A percentile compares a stretch with the other conserved stretches of the same genome.
phyloP scores from a whole-genome alignment of 495 filamentous ascomycete genomes.

The Aspergillus panamensis region DNA sequence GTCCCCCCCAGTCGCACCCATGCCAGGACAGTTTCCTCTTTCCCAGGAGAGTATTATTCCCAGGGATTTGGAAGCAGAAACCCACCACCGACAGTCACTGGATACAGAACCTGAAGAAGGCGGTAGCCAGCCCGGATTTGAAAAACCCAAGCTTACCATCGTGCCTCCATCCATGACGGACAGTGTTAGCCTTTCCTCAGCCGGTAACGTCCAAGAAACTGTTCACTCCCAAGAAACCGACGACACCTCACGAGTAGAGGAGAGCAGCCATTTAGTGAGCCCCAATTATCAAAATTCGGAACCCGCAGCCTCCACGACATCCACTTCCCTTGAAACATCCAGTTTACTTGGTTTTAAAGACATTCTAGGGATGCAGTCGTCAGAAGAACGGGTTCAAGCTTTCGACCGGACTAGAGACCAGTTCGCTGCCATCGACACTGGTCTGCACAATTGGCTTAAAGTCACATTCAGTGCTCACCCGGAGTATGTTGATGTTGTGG shows the following conservation, averaged over 20 bases:
- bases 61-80: conserved; percentile 12
- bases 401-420: conserved; percentile 67
- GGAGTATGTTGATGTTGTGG: conserved; percentile 47
- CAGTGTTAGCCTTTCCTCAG: conserved; percentile 18
- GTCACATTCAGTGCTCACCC: conserved; percentile 47
- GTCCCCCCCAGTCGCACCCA: conserved; percentile 10
- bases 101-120: conserved; percentile 2
- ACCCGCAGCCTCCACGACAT: conserved; percentile 4
- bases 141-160: conserved; percentile 28
- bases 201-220: conserved; percentile 12
- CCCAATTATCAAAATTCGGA: conserved; percentile 2
- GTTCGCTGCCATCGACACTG: conserved; percentile 68
- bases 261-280: not conserved
- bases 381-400: conserved; percentile 61
- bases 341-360: conserved; percentile 62
- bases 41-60: conserved; percentile 9
- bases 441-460: conserved; percentile 69
- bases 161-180: conserved; percentile 20
- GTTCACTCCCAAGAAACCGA: conserved; percentile 9
- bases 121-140: not conserved
- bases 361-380: conserved; percentile 60
- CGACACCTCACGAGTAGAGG: conserved; percentile 10
- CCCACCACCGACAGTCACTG: not conserved
- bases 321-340: conserved; percentile 26
- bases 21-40: conserved; percentile 23